Base-by-base conservation (phyloP, 768 basidiomycete species). In the Trametes villosa region DNA sequence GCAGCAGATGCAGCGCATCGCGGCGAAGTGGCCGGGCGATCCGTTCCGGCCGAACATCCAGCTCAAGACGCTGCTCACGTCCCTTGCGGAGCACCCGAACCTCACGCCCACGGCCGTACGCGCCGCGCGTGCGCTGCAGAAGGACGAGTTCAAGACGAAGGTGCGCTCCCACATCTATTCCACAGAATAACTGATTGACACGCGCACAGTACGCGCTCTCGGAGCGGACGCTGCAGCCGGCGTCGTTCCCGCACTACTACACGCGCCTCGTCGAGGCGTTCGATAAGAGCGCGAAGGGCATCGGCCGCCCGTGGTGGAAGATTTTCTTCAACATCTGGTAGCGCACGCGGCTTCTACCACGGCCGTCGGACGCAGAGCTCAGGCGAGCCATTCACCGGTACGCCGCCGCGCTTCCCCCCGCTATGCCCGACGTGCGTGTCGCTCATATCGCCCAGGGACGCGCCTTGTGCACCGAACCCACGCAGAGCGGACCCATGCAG, bases 241-340 rank as follows among this genome's bases (percentile, higher is more conserved):
- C 85, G 12, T 91, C 91, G 6, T 83, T 82, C 73, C 90, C 91
- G 27, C 74, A 79, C 52, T 85, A 94, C 73, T 94, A 94, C 66
- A 79, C 85, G 44, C 83, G 88, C 26, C 81, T 94, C 9, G 78
- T 84, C 1, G 88, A 90, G 66, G 91, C 85, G 6, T 85, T 87
- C 62, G 85, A 91, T 59, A 89, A 88, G 74, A 89, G 88, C 66
- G 82, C 85, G 12, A 77, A 86, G 67, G 91, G 91, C n/a, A 88
- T 91, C 44, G 82, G 82, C 33, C 78, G 91, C 55, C 89, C 91
- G 2, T 86, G 87, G 87, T 93, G 91, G 91, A 91, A 93, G 71
- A 75, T 88, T 42, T 89, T 93, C 72, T 87, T 93, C 65, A 83
- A 84, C 38, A 79, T 91, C 59, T 91, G 90, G 89, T 87, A 80